Percentiles rank a stretch among this genome's conserved stretches.
These are phyloP conservation scores for Sisymbrium altissimum DNA, from an alignment of 345 rosid species.

Conservation along the genomic window DNA sequence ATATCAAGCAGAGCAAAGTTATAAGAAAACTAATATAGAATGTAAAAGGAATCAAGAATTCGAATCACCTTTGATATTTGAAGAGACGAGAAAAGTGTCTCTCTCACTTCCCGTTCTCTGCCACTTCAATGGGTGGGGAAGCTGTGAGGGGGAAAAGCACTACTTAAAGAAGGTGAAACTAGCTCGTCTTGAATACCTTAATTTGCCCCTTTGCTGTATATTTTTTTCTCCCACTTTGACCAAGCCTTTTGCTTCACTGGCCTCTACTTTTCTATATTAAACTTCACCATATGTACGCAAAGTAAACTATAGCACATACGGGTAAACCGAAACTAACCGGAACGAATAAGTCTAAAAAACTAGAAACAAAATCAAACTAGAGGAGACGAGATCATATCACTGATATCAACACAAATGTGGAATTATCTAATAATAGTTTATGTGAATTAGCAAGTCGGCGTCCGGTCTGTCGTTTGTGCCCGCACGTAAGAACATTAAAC, in stretches of 20 bases:
- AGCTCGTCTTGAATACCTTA: background rate
- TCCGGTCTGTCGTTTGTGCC: constrained; percentile 21
- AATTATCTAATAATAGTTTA: background rate
- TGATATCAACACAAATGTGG: background rate
- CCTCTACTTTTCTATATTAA: constrained; percentile 1
- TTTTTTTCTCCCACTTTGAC: background rate
- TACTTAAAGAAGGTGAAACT: constrained; percentile 21
- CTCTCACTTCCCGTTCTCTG: background rate
- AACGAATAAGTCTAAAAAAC: background rate
- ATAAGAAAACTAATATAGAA: background rate
- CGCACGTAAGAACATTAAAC: constrained; percentile 25
- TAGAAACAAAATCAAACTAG: background rate
- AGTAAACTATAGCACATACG: background rate
- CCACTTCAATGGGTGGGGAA: constrained; percentile 18
- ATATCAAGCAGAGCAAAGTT: background rate
- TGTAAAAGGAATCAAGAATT: background rate
- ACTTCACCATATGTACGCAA: background rate
- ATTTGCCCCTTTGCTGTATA: constrained; percentile 22
- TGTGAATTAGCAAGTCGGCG: constrained; percentile 18
- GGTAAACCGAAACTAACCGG: background rate
- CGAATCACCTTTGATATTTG: background rate
- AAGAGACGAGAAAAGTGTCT: background rate
- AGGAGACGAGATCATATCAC: background rate
- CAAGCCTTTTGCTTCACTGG: constrained; percentile 30
- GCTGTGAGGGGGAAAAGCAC: background rate